Conservation (phyloP, 345 rosid genomes). For the Theobroma cacao region DNA sequence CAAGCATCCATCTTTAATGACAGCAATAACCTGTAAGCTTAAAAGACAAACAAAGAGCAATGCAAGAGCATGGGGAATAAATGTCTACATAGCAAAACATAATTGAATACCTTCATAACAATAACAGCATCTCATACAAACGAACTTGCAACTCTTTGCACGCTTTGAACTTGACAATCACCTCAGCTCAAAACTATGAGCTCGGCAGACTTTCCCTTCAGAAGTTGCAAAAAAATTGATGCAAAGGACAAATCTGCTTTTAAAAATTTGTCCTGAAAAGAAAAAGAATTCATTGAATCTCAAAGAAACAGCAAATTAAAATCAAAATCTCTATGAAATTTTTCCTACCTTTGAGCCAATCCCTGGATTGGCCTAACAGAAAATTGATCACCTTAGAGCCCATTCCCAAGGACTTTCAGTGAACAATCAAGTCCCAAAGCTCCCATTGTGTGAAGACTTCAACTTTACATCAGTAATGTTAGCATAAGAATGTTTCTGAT, state of each 20-base stretch:
- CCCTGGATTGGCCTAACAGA: neutral
- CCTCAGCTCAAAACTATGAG: too few relatives aligned
- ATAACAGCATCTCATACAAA: too few relatives aligned
- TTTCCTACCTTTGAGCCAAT: neutral
- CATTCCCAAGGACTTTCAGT: neutral
- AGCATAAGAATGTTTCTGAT: neutral
- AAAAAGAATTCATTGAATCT: neutral
- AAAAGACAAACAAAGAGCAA: too few relatives aligned
- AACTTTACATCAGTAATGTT: neutral
- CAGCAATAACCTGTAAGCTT: too few relatives aligned
- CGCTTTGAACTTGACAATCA: too few relatives aligned
- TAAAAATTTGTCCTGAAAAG: neutral
- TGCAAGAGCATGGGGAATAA: too few relatives aligned
- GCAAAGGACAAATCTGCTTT: neutral
- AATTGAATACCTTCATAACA: too few relatives aligned
- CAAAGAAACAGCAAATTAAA: neutral
- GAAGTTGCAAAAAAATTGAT: neutral
- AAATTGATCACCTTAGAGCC: neutral
- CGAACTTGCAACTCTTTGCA: too few relatives aligned
- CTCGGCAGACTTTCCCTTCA: too few relatives aligned
- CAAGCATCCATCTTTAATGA: too few relatives aligned
- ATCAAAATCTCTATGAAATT: neutral
- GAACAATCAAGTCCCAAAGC: neutral
- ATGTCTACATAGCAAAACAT: too few relatives aligned
- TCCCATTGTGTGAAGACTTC: conserved; percentile 2